phyloP scores from a whole-genome alignment of 306 rosid genomes.

The Crotalaria pallida region DNA sequence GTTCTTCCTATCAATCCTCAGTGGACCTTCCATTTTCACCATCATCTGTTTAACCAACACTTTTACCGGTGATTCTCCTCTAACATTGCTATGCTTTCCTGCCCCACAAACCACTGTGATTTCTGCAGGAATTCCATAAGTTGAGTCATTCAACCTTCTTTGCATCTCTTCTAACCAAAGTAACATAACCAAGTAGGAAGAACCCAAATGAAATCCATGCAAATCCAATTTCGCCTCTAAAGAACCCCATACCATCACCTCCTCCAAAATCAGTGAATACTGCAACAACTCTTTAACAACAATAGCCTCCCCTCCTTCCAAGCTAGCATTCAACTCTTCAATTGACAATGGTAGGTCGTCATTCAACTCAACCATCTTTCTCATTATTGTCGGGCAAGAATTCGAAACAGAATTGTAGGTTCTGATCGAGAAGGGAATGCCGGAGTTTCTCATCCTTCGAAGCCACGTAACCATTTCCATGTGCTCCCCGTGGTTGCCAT shows the following conservation, averaged over 20 bases:
- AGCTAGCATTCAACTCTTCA: constrained; percentile 31
- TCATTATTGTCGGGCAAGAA: constrained; percentile 44
- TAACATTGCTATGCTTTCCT: constrained; percentile 75
- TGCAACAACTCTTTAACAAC: constrained; percentile 51
- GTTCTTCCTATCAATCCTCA: constrained; percentile 64
- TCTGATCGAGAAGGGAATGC: constrained; percentile 56
- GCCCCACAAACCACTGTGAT: constrained; percentile 58
- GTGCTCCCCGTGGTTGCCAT: constrained; percentile 59
- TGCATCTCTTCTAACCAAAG: constrained; percentile 70
- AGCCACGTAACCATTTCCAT: constrained; percentile 62
- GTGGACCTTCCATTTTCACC: constrained; percentile 48
- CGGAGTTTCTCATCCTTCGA: constrained; percentile 38
- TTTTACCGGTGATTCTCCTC: constrained; percentile 67
- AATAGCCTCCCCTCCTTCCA: constrained; percentile 58
- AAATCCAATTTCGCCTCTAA: constrained; percentile 72
- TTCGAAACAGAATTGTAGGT: constrained; percentile 67
- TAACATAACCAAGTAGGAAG: constrained; percentile 60
- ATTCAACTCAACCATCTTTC: constrained; percentile 34
- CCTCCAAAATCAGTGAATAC: constrained; percentile 43
- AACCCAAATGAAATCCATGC: constrained; percentile 70
- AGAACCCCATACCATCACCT: constrained; percentile 59
- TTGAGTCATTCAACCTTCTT: constrained; percentile 26
- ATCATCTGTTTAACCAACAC: constrained; percentile 59
- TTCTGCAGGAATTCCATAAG: constrained; percentile 31
- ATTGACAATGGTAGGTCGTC: constrained; percentile 36